phyloP scores from a whole-genome alignment of 768 basidiomycete species.

The Russula dissimulans region DNA sequence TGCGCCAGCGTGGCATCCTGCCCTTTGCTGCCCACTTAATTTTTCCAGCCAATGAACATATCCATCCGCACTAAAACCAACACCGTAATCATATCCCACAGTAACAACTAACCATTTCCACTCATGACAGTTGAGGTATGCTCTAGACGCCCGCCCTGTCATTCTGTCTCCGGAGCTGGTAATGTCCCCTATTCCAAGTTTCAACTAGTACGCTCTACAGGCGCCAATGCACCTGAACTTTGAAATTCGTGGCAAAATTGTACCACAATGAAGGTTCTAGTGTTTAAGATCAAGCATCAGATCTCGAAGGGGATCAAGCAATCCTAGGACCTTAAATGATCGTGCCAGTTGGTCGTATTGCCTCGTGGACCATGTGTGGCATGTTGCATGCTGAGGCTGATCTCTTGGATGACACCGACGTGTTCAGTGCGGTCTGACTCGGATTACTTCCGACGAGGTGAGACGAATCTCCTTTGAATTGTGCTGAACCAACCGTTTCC shows the following conservation, averaged over 20 bases:
- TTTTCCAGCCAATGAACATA: background rate
- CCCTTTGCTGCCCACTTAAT: background rate
- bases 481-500: background rate
- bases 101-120: no score
- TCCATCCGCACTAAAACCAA: background rate
- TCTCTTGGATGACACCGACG: background rate
- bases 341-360: background rate
- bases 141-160: background rate
- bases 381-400: background rate
- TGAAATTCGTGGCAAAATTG: background rate
- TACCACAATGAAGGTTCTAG: background rate
- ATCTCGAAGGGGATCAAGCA: background rate
- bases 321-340: background rate
- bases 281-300: background rate
- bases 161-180: background rate
- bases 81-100: background rate
- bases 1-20: conserved; percentile 1
- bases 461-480: background rate
- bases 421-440: background rate
- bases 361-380: background rate
- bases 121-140: no score
- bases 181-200: background rate
- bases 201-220: background rate
- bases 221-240: background rate
- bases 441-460: background rate